phyloP scores from a whole-genome alignment of 768 basidiomycete genomes.

The Butyriboletus loyo region DNA sequence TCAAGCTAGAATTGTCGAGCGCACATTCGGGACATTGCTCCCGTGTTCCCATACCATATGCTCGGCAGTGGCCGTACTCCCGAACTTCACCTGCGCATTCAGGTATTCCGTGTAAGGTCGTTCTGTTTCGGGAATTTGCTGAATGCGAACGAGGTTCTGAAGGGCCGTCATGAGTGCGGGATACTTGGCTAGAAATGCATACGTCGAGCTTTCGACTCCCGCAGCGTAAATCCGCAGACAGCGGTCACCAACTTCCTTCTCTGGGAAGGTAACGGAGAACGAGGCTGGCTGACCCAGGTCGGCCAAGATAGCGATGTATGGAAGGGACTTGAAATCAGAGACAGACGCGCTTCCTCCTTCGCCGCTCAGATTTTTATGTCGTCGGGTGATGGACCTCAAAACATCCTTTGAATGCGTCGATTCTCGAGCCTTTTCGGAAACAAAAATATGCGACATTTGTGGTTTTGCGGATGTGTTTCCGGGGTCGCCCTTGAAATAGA shows the following conservation, averaged over 20 bases:
- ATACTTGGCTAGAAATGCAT: constrained; percentile 4
- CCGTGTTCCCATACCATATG: constrained; percentile 11
- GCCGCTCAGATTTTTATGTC: neutral
- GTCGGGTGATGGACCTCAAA: neutral
- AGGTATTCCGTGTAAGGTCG: neutral
- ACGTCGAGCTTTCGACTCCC: neutral
- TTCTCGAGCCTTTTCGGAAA: constrained; percentile 16
- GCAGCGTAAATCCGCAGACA: constrained; percentile 15
- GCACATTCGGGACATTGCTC: neutral
- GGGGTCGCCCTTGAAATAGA: constrained; percentile 6
- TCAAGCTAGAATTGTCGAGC: neutral
- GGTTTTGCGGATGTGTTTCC: neutral
- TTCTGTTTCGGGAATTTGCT: neutral
- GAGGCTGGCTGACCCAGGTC: constrained; percentile 1
- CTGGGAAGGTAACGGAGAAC: constrained; percentile 6
- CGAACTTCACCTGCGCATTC: too few species aligned
- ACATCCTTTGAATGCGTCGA: neutral
- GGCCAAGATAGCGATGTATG: constrained; percentile 18
- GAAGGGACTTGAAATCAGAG: neutral
- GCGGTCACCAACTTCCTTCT: neutral
- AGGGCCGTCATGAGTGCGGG: neutral
- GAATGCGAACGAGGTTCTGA: neutral
- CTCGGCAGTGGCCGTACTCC: too few species aligned
- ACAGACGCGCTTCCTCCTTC: too few species aligned
- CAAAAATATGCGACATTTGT: constrained; percentile 21